Conservation (phyloP, 306 rosid species). For the Ormosia semicastrata region DNA sequence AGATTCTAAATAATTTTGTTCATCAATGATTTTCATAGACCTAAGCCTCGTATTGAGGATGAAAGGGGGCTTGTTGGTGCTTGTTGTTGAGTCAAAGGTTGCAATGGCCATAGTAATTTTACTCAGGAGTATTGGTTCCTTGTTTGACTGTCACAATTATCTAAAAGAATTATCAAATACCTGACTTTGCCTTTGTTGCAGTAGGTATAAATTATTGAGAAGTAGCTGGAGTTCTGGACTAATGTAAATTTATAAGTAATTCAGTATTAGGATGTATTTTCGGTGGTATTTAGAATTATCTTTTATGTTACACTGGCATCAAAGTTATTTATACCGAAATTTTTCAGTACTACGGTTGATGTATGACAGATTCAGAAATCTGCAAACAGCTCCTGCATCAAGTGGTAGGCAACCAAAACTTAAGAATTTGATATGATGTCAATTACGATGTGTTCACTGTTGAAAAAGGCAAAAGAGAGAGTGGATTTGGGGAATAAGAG, state of each 20-base stretch:
- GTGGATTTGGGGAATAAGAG: background rate
- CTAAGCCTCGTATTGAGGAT: background rate
- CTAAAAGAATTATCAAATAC: background rate
- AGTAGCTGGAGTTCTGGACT: background rate
- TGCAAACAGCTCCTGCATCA: background rate
- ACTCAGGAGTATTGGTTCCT: background rate
- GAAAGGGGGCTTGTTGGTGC: background rate
- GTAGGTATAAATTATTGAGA: background rate
- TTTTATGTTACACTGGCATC: background rate
- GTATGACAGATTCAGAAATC: background rate
- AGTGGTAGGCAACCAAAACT: background rate
- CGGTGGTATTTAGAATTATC: background rate
- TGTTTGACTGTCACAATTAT: background rate
- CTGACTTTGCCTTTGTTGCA: background rate
- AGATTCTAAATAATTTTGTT: background rate
- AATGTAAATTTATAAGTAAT: background rate
- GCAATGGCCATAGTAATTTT: background rate
- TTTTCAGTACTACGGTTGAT: background rate
- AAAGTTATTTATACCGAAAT: background rate
- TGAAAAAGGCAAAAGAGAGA: background rate
- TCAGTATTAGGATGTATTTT: background rate
- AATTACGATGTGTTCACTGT: background rate
- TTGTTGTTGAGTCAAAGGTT: background rate
- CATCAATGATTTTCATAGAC: background rate
- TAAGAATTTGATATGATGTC: background rate